These are phyloP conservation scores for Jatropha multifida DNA, from an alignment of 441 rosid species.

Conservation along the genomic window DNA sequence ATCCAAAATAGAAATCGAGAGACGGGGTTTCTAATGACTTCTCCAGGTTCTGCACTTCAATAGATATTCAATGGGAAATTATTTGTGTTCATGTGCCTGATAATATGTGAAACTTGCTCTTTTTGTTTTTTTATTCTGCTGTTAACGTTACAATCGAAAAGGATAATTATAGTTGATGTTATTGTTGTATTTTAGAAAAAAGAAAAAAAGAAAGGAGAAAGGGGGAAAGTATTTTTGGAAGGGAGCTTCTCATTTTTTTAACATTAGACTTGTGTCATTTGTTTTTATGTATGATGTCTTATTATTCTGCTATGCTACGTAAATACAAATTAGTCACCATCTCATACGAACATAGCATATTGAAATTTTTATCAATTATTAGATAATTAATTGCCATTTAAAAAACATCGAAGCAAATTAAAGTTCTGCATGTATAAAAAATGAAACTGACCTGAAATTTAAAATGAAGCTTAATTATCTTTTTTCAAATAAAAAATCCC, in stretches of 20 bases:
- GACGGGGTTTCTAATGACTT: not conserved
- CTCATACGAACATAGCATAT: no score
- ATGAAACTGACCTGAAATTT: no score
- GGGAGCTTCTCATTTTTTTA: not conserved
- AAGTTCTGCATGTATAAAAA: no score
- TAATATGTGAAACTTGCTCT: not conserved
- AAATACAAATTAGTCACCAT: not conserved
- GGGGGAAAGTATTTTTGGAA: not conserved
- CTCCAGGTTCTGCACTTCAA: not conserved
- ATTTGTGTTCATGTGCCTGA: not conserved
- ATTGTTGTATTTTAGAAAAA: not conserved
- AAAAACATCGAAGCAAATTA: no score
- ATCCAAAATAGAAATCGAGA: not conserved
- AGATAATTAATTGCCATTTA: no score
- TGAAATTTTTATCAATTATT: no score
- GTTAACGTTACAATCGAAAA: not conserved
- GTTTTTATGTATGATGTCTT: not conserved
- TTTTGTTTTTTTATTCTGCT: not conserved
- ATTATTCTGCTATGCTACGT: not conserved
- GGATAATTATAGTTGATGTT: not conserved
- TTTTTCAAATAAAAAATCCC: no score
- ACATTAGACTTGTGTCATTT: not conserved
- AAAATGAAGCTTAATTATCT: no score
- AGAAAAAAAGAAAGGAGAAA: not conserved
- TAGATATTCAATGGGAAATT: not conserved